Evolutionary conservation across 768 basidiomycete genomes (phyloP).

Genomic region (Leccinum disarticulatum): DNA sequence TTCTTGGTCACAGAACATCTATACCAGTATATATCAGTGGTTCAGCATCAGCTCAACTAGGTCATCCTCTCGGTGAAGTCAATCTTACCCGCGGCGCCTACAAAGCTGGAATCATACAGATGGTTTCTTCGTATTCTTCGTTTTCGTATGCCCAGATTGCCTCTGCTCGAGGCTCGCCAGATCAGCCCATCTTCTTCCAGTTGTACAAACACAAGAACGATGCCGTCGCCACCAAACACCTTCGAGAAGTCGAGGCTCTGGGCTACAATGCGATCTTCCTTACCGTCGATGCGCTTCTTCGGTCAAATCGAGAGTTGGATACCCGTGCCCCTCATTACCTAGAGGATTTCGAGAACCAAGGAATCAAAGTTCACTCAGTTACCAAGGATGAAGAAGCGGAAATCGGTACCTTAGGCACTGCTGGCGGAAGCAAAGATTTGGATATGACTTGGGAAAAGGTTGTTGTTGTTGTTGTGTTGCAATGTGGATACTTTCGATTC

Average conservation of each 20-base stretch:
- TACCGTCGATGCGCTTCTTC: slow-evolving; percentile 86
- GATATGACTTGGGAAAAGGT: slow-evolving; percentile 81
- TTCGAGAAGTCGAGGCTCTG: slow-evolving; percentile 65
- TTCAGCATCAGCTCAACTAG: slow-evolving; percentile 78
- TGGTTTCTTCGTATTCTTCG: slow-evolving; percentile 80
- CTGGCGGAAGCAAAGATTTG: slow-evolving; percentile 66
- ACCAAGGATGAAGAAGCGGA: slow-evolving; percentile 33
- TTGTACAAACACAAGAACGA: slow-evolving; percentile 82
- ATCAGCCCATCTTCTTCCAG: slow-evolving; percentile 76
- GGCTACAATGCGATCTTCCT: slow-evolving; percentile 89
- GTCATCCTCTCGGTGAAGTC: slow-evolving; percentile 85
- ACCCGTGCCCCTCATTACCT: slow-evolving; percentile 56
- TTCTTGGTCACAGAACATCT: slow-evolving; percentile 67
- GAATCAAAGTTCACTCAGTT: slow-evolving; percentile 20
- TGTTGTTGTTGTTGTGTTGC: slow-evolving; percentile 6
- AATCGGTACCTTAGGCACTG: slow-evolving; percentile 54
- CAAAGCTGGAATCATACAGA: slow-evolving; percentile 72
- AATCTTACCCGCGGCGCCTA: slow-evolving; percentile 77
- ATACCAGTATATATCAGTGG: slow-evolving; percentile 85
- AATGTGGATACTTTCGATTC: neutral
- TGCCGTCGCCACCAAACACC: slow-evolving; percentile 60
- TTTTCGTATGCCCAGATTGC: slow-evolving; percentile 65
- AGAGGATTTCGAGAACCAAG: slow-evolving; percentile 53
- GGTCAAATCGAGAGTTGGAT: slow-evolving; percentile 79
- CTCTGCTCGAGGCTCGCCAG: slow-evolving; percentile 46